These are phyloP conservation scores for Mycena rebaudengoi DNA, from an alignment of 768 basidiomycete species.

Conservation along the genomic window DNA sequence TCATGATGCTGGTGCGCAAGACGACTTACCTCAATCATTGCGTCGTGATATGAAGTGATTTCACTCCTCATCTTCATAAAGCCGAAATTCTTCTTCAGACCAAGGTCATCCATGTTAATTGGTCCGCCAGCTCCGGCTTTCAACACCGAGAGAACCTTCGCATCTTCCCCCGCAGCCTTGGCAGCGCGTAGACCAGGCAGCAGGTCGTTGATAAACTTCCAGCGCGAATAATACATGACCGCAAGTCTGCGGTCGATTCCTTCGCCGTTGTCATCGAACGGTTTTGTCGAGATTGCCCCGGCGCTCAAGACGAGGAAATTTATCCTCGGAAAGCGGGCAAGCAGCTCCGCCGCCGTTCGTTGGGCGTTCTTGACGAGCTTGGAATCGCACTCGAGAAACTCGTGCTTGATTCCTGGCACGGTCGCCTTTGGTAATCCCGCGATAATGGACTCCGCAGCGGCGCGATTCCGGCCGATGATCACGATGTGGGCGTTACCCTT, in stretches of 20 bases:
- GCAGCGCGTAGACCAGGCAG: conserved; percentile 54
- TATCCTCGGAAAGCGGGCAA: conserved; percentile 47
- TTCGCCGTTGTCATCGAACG: conserved; percentile 52
- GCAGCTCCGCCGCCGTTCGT: conserved; percentile 35
- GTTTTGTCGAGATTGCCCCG: conserved; percentile 47
- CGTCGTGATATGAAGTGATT: conserved; percentile 57
- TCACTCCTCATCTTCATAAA: conserved; percentile 39
- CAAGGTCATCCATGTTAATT: conserved; percentile 56
- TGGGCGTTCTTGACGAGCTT: conserved; percentile 58
- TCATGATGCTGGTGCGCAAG: no score
- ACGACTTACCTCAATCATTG: conserved; percentile 55
- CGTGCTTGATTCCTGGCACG: conserved; percentile 35
- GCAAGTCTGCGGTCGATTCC: conserved; percentile 53
- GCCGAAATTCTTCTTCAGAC: conserved; percentile 54
- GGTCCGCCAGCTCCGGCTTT: conserved; percentile 39
- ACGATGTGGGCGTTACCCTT: conserved; percentile 61
- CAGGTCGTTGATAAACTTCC: conserved; percentile 56
- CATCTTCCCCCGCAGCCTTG: conserved; percentile 55
- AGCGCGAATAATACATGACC: conserved; percentile 59
- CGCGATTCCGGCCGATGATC: conserved; percentile 59
- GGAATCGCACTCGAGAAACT: conserved; percentile 61
- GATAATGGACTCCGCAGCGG: conserved; percentile 55
- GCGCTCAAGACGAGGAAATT: conserved; percentile 61
- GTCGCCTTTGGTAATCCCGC: conserved; percentile 47
- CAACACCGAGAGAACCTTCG: conserved; percentile 55